Conservation (phyloP, 1,139 yeast genomes). For the Zygosaccharomyces pseudobailii region DNA sequence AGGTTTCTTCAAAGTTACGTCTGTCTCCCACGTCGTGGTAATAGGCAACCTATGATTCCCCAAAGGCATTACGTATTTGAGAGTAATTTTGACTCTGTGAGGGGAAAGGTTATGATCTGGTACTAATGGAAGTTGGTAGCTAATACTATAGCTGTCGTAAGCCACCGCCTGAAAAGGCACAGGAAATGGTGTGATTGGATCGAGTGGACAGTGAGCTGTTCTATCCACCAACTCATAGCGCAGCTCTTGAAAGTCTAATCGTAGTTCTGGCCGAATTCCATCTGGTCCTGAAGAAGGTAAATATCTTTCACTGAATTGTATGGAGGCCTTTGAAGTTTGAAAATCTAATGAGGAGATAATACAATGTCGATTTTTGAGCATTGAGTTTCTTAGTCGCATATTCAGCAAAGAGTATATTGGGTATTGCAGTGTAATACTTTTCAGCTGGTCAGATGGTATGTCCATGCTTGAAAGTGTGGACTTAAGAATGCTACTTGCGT, state of each 20-base stretch:
- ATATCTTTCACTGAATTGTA: constrained; percentile 17
- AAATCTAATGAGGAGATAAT: constrained; percentile 32
- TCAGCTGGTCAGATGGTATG: not conserved
- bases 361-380: constrained; percentile 18
- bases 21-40: constrained; percentile 33
- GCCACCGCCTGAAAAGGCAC: constrained; percentile 23
- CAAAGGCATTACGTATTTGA: constrained; percentile 19
- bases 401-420: constrained; percentile 33
- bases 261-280: constrained; percentile 1
- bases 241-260: constrained; percentile 17
- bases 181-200: constrained; percentile 22
- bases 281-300: not conserved
- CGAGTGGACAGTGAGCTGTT: constrained; percentile 17
- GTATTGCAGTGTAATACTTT: constrained; percentile 14
- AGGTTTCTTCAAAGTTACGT: constrained; percentile 27
- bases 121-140: constrained; percentile 26
- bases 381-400: constrained; percentile 30
- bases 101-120: constrained; percentile 12
- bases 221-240: constrained; percentile 25
- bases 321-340: constrained; percentile 30
- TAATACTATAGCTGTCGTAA: constrained; percentile 29
- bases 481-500: not conserved
- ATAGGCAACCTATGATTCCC: constrained; percentile 16
- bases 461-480: not conserved
- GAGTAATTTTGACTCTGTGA: constrained; percentile 27